Conservation (phyloP, 345 rosid species). For the Trapa incisa region DNA sequence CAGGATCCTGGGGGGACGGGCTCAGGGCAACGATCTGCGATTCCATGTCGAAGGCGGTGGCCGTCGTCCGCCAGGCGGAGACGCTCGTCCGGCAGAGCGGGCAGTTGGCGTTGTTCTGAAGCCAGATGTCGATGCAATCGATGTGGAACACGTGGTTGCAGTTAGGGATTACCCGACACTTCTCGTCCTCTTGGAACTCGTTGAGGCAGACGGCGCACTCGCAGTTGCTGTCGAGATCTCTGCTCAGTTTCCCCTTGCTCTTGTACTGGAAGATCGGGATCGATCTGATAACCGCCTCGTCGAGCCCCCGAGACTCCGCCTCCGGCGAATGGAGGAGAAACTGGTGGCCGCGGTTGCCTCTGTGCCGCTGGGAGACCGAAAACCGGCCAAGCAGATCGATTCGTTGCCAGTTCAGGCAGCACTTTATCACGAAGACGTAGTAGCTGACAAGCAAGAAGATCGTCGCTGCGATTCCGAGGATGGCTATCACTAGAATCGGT, state of each 20-base stretch:
- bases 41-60: slow-evolving; percentile 14
- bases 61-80: slow-evolving; percentile 14
- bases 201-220: slow-evolving; percentile 77
- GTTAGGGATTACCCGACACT: slow-evolving; percentile 51
- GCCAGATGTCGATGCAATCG: slow-evolving; percentile 91
- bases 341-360: slow-evolving; percentile 27
- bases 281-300: slow-evolving; percentile 66
- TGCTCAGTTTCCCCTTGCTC: slow-evolving; percentile 19
- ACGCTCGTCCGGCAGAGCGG: slow-evolving; percentile 76
- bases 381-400: slow-evolving; percentile 47
- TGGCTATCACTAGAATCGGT: slow-evolving; percentile 65
- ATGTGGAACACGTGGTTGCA: slow-evolving; percentile 82
- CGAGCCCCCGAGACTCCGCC: slow-evolving; percentile 48
- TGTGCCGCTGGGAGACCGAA: slow-evolving; percentile 41
- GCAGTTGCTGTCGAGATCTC: slow-evolving; percentile 24
- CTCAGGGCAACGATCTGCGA: slow-evolving; percentile 31
- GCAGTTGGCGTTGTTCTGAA: slow-evolving; percentile 76
- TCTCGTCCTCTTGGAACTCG: slow-evolving; percentile 81
- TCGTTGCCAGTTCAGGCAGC: slow-evolving; percentile 78
- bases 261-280: slow-evolving; percentile 71
- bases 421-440: slow-evolving; percentile 72
- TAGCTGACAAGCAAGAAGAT: slow-evolving; percentile 78
- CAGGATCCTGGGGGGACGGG: slow-evolving; percentile 34
- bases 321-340: slow-evolving; percentile 30
- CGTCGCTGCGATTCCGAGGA: slow-evolving; percentile 74